Conservation (phyloP, 257 asterid genomes). For the Eustoma russellianum region DNA sequence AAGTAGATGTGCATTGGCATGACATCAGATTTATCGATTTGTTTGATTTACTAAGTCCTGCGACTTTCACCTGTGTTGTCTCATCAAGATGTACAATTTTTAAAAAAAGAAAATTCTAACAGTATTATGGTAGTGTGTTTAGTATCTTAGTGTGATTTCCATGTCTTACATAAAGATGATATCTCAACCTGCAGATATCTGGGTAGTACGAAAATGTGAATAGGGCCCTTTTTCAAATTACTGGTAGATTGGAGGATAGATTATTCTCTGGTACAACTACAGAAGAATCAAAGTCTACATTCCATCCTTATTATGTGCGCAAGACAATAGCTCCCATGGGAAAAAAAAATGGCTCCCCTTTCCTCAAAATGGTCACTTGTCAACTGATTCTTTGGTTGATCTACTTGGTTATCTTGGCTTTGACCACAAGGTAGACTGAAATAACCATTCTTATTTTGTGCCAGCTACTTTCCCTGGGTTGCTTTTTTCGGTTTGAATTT, state of each 20-base stretch:
- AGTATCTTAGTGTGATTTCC: background rate
- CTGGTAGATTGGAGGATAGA: constrained; percentile 42
- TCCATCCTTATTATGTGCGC: constrained; percentile 10
- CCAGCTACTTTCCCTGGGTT: background rate
- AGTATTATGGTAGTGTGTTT: background rate
- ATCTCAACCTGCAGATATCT: constrained; percentile 27
- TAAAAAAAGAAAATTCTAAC: background rate
- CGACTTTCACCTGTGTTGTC: no score
- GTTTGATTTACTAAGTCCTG: no score
- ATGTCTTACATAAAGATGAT: constrained; percentile 3
- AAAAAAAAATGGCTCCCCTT: no score
- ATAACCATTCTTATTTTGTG: constrained; percentile 6
- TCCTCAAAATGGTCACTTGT: no score
- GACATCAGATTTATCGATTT: no score
- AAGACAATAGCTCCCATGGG: constrained; percentile 16
- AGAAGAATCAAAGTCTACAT: constrained; percentile 17
- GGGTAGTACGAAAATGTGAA: constrained; percentile 46
- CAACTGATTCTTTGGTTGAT: constrained; percentile 13
- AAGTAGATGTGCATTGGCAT: no score
- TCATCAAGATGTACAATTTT: no score
- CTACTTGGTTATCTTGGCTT: constrained; percentile 28
- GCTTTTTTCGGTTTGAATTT: background rate
- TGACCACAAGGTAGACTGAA: constrained; percentile 17
- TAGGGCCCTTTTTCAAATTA: constrained; percentile 44
- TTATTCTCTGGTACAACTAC: constrained; percentile 24